A percentile compares a stretch with the other conserved stretches of the same genome.
Conservation (phyloP, 129 eudicot genomes). For the Artemisia argyi region DNA sequence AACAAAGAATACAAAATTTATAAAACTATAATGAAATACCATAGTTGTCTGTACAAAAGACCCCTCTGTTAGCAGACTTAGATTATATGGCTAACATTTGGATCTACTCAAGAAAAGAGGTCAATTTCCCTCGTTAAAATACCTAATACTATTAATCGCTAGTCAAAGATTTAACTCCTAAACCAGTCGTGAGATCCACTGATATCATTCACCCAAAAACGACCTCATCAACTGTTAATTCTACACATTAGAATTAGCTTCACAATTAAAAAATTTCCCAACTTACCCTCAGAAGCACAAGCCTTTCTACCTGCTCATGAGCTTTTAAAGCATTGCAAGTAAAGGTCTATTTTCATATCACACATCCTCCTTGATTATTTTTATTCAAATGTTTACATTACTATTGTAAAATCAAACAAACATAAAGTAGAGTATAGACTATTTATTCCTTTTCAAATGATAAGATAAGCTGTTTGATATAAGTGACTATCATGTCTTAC, state of each 20-base stretch:
- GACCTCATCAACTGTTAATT: neutral
- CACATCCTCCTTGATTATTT: no score
- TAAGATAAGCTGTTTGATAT: no score
- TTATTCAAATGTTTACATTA: no score
- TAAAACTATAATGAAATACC: neutral
- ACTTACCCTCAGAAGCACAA: neutral
- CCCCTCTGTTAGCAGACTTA: no score
- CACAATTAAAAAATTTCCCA: neutral
- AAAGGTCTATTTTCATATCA: no score
- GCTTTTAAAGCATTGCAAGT: constrained; percentile 73
- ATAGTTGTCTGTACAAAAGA: neutral
- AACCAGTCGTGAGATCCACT: constrained; percentile 3
- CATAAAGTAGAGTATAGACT: no score
- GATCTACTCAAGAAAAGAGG: constrained; percentile 22
- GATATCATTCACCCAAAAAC: neutral
- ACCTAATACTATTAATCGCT: neutral
- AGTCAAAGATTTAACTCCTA: neutral
- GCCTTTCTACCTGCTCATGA: constrained; percentile 55
- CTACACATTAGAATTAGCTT: constrained; percentile 5
- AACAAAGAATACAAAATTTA: constrained; percentile 6
- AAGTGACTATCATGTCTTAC: no score
- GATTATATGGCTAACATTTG: neutral
- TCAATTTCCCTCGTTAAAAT: neutral
- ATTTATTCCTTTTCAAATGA: no score
- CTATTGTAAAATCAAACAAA: no score